These are phyloP conservation scores for Cystofilobasidium macerans DNA, from an alignment of 768 basidiomycete genomes.

Conservation along the genomic window DNA sequence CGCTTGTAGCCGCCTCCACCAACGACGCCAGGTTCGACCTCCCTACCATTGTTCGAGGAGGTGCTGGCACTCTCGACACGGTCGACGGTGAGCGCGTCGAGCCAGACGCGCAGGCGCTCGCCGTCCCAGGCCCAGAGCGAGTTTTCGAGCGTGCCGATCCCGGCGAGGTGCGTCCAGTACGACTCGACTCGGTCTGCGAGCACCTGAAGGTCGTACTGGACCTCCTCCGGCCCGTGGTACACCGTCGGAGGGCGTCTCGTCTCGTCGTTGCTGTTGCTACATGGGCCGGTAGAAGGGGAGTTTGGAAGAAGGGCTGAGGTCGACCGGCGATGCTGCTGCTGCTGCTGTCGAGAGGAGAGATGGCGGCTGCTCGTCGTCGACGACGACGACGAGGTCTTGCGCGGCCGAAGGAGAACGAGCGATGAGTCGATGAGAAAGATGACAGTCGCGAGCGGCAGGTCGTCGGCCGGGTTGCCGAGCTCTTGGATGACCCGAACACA, in stretches of 20 bases:
- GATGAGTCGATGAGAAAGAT: slow-evolving; percentile 91
- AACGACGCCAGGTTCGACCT: too few relatives aligned
- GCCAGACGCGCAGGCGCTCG: slow-evolving; percentile 71
- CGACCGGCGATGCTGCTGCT: slow-evolving; percentile 17
- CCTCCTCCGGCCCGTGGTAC: slow-evolving; percentile 56
- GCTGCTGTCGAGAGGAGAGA: too few relatives aligned
- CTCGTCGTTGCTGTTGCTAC: too few relatives aligned
- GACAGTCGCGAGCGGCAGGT: slow-evolving; percentile 85
- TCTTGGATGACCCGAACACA: slow-evolving; percentile 44
- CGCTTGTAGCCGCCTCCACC: slow-evolving; percentile 19
- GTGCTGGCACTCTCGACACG: slow-evolving; percentile 6
- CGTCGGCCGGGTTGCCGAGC: slow-evolving; percentile 84
- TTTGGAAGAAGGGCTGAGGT: too few relatives aligned
- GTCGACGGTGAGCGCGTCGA: slow-evolving; percentile 88
- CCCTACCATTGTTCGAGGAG: too few relatives aligned
- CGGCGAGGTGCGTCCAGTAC: slow-evolving; percentile 95
- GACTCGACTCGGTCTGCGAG: slow-evolving; percentile 95
- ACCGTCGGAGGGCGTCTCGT: not conserved
- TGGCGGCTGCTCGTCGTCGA: too few relatives aligned
- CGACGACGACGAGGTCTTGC: slow-evolving; percentile 53
- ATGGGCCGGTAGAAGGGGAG: too few relatives aligned
- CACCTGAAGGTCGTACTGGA: slow-evolving; percentile 94
- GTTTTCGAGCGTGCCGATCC: slow-evolving; percentile 86
- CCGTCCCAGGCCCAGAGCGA: slow-evolving; percentile 97
- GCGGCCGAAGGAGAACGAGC: slow-evolving; percentile 73